phyloP scores from a whole-genome alignment of 2,329 filamentous ascomycete genomes.

The Thielaviopsis populi region DNA sequence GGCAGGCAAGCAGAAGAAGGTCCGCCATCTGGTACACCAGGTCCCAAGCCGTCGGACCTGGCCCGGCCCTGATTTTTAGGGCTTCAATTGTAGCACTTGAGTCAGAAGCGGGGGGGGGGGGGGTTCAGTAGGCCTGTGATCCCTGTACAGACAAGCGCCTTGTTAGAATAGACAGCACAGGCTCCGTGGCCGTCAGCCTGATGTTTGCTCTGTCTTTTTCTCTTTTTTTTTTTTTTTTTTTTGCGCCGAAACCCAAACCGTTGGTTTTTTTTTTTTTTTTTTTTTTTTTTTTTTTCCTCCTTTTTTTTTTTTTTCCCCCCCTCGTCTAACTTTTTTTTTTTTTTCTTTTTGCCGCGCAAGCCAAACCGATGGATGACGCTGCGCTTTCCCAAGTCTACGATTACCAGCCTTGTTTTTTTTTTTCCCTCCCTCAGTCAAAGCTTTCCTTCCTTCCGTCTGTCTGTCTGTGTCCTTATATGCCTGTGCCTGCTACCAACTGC shows the following conservation, averaged over 20 bases:
- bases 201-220: background rate
- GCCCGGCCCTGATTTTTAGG: background rate
- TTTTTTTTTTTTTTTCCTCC: background rate
- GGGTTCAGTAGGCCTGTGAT: background rate
- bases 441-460: background rate
- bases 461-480: too few relatives aligned
- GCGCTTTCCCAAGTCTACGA: background rate
- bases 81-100: background rate
- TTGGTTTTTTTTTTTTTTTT: background rate
- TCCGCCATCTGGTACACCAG: background rate
- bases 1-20: background rate
- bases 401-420: slow-evolving; percentile 2
- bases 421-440: background rate
- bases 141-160: background rate
- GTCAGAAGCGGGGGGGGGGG: background rate
- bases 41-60: background rate
- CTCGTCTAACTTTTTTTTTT: background rate
- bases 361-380: background rate
- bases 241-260: background rate
- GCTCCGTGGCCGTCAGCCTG: background rate
- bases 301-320: background rate
- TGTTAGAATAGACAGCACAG: background rate
- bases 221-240: background rate
- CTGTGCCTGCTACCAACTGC: background rate
- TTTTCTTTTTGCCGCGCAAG: background rate